Base-by-base conservation (phyloP, 306 rosid species). In the Leucaena leucocephala region DNA sequence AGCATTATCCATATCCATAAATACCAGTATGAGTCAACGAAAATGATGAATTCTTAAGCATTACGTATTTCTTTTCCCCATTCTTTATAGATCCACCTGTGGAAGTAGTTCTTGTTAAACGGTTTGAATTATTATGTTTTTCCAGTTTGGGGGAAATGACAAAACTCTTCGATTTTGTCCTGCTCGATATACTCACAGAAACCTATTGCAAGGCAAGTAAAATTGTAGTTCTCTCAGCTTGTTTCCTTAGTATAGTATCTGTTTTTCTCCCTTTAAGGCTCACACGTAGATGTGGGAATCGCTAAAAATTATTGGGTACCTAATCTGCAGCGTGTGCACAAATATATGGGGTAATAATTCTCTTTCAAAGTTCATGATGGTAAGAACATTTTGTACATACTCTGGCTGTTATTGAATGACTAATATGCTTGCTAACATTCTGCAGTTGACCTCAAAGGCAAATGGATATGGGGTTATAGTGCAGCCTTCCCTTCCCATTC, bases 401-500 rank as follows among this genome's bases (percentile, higher is more conserved):
- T 34, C 43, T 65, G 67, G 21, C 54, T 71, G 67, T 48, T 14
- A 1, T 6, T 78, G 59, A 21, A 6, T 5, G 15, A 64, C 66
- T 79, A 58, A 66, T 49, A 46, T 39, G 5, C 68, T 40, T 69
- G 34, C 27, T 4, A 42, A 16, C 7, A 70, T 75, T 61, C 76
- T 58, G 71, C 84, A 86, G 90, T 76, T 86, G 69, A 84, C 39
- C 68, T 35, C 12, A 63, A 15, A 15, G 68, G 82, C 80, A 6
- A 81, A 81, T 81, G 52, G 19, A 6, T 75, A 86, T 3, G 87
- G 78, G 58, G 15, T 71, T 61, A 66, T 70, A 5, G 43, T 52
- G 80, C 90, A 84, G 67, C 85, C 90, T 13, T 83, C 90, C 8
- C 45, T 86, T 40, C 72, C 77, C 4, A 57, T 75, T 49, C 87